These are phyloP conservation scores for Candolleomyces eurysporus DNA, from an alignment of 768 basidiomycete species.

Conservation along the genomic window DNA sequence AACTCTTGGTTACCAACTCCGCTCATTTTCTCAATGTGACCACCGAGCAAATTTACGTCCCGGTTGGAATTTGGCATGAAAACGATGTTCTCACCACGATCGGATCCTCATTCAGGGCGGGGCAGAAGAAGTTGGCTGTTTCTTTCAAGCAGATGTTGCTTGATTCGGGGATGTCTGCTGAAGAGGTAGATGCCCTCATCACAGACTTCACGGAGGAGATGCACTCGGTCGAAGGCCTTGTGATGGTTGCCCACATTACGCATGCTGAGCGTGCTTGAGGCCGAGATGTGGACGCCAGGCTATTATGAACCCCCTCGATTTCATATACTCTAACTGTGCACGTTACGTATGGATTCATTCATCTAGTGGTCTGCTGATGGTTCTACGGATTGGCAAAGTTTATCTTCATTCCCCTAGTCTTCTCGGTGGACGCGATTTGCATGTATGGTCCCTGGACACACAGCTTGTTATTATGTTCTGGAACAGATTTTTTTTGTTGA, in stretches of 20 bases:
- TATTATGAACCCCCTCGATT: too few relatives aligned
- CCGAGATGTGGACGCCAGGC: too few relatives aligned
- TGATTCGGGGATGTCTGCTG: slow-evolving; percentile 33
- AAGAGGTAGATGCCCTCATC: slow-evolving; percentile 38
- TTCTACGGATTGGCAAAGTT: too few relatives aligned
- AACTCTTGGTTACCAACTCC: slow-evolving; percentile 32
- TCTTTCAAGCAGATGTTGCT: slow-evolving; percentile 49
- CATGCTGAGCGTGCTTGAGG: slow-evolving; percentile 28
- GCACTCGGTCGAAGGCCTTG: slow-evolving; percentile 43
- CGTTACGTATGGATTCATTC: too few relatives aligned
- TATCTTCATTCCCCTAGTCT: too few relatives aligned
- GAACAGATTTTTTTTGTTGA: too few relatives aligned
- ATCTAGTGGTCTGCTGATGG: too few relatives aligned
- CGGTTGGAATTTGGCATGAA: slow-evolving; percentile 55
- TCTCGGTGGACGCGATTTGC: too few relatives aligned
- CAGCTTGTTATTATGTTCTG: too few relatives aligned
- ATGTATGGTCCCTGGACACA: too few relatives aligned
- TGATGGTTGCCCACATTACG: slow-evolving; percentile 47
- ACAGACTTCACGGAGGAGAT: slow-evolving; percentile 47
- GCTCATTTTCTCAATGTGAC: slow-evolving; percentile 42
- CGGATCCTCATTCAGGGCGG: slow-evolving; percentile 40
- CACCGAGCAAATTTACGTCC: slow-evolving; percentile 36
- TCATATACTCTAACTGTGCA: too few relatives aligned
- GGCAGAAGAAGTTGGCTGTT: slow-evolving; percentile 41
- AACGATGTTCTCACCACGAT: slow-evolving; percentile 32